Conservation (phyloP, 2,329 filamentous ascomycete species). For the Phoma sp. region DNA sequence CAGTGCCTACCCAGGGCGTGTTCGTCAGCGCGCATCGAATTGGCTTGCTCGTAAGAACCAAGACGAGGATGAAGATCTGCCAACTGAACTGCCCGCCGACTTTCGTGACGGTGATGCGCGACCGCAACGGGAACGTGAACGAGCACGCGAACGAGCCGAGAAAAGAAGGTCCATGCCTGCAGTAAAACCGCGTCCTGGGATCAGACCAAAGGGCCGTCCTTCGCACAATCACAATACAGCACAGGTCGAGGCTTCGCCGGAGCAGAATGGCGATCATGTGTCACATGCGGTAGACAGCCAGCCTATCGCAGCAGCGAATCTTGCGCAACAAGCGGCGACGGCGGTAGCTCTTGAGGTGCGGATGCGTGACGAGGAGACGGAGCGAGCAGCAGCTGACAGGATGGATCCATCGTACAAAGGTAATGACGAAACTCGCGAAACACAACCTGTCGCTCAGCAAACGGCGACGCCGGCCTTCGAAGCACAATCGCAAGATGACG, state of each 20-base stretch:
- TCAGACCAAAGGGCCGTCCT: constrained; percentile 33
- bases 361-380: constrained; percentile 20
- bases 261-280: constrained; percentile 26
- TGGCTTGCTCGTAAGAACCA: constrained; percentile 53
- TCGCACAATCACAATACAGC: constrained; percentile 34
- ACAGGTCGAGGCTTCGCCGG: constrained; percentile 24
- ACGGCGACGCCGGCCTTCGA: constrained; percentile 34
- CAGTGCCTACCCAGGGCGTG: constrained; percentile 20
- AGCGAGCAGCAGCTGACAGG: constrained; percentile 6
- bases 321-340: no score
- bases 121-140: constrained; percentile 31
- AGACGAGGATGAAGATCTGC: constrained; percentile 49
- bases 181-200: constrained; percentile 29
- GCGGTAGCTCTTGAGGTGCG: no score
- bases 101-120: constrained; percentile 47
- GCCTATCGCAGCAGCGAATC: no score
- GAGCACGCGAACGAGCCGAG: constrained; percentile 29
- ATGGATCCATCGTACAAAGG: constrained; percentile 1
- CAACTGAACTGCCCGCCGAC: constrained; percentile 51
- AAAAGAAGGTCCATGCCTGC: constrained; percentile 34
- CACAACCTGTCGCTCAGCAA: constrained; percentile 34
- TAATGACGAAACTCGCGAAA: constrained; percentile 3
- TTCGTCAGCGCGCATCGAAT: constrained; percentile 40
- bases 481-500: constrained; percentile 29
- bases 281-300: constrained; percentile 42